These are phyloP conservation scores for Juglanconis oblonga DNA, from an alignment of 2,329 filamentous ascomycete species.

Conservation along the genomic window DNA sequence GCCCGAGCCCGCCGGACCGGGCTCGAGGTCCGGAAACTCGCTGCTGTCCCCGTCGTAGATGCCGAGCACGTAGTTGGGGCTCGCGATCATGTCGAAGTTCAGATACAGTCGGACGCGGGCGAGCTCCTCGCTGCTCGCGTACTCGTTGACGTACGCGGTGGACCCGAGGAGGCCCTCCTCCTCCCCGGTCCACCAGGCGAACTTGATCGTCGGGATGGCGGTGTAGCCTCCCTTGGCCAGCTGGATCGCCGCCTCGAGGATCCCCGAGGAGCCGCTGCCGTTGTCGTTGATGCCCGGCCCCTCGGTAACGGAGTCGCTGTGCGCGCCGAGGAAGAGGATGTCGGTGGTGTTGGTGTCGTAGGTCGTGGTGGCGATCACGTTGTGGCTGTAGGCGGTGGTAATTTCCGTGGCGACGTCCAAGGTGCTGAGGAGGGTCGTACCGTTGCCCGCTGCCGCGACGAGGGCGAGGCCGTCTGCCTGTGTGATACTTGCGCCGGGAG, in stretches of 20 bases:
- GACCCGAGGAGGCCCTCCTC: slow-evolving; percentile 38
- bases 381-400: slow-evolving; percentile 1
- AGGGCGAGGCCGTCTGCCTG: too few species aligned
- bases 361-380: slow-evolving; percentile 1
- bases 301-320: slow-evolving; percentile 41
- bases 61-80: slow-evolving; percentile 20
- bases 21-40: neutral
- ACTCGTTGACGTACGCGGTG: slow-evolving; percentile 34
- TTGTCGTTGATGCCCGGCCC: slow-evolving; percentile 47
- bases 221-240: slow-evolving; percentile 26
- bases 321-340: slow-evolving; percentile 38
- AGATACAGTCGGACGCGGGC: slow-evolving; percentile 35
- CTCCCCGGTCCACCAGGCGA: slow-evolving; percentile 45
- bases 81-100: slow-evolving; percentile 42
- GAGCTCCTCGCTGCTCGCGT: slow-evolving; percentile 27
- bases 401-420: neutral
- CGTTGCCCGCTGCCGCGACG: too few species aligned
- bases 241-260: slow-evolving; percentile 35
- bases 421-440: neutral
- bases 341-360: neutral
- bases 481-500: too few species aligned
- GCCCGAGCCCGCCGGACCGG: neutral
- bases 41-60: slow-evolving; percentile 5
- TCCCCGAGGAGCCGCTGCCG: slow-evolving; percentile 38
- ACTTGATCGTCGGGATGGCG: slow-evolving; percentile 34